Conservation (phyloP, 345 rosid species). For the Noccaea bulbosa region DNA sequence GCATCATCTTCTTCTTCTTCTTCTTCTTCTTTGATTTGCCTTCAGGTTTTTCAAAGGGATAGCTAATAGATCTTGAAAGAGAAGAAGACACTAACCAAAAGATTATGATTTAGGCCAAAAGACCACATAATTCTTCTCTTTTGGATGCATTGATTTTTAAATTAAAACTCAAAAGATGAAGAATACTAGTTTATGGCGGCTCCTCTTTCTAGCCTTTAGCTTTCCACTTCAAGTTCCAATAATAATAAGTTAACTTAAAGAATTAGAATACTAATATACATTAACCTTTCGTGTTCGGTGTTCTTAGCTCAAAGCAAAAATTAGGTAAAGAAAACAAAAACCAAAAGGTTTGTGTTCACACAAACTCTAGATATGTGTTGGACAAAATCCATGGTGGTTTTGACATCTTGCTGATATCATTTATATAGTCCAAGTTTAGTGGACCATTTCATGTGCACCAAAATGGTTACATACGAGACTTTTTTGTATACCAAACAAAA, state of each 20-base stretch:
- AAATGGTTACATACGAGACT: conserved; percentile 6
- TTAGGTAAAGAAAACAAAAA: conserved; percentile 17
- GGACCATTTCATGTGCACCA: conserved; percentile 15
- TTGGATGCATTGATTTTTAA: neutral
- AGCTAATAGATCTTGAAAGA: conserved; percentile 24
- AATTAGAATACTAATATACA: conserved; percentile 14
- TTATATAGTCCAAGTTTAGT: neutral
- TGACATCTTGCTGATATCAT: conserved; percentile 28
- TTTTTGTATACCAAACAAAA: conserved; percentile 13
- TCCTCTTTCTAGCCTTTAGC: conserved; percentile 34
- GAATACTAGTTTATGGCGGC: conserved; percentile 33
- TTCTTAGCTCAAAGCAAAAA: conserved; percentile 29
- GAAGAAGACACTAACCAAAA: conserved; percentile 6
- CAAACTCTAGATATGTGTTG: conserved; percentile 18
- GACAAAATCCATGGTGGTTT: conserved; percentile 27
- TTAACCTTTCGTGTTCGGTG: conserved; percentile 22
- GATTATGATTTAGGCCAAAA: conserved; percentile 19
- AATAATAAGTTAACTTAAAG: conserved; percentile 4
- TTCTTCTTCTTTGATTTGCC: neutral
- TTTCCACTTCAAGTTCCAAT: conserved; percentile 47
- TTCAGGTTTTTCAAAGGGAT: conserved; percentile 9
- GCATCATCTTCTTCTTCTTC: conserved; percentile 34
- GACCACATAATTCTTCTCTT: conserved; percentile 20
- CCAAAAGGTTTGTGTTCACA: conserved; percentile 32
- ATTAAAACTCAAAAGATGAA: conserved; percentile 1